These are phyloP conservation scores for Austroboletus niveus DNA, from an alignment of 1,284 basidiomycete species.

Conservation along the genomic window DNA sequence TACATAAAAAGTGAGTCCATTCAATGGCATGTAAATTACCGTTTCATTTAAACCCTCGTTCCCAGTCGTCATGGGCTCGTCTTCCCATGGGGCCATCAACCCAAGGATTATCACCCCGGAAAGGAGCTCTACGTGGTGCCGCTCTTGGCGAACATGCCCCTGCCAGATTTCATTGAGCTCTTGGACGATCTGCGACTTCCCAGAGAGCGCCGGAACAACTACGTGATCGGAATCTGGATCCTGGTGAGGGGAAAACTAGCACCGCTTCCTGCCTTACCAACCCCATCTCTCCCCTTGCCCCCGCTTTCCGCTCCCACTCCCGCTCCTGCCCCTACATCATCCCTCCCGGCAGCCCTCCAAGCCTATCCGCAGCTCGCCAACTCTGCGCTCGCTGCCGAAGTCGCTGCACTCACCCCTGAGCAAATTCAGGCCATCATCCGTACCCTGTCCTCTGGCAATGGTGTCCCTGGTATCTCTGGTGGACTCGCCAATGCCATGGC, in stretches of 20 bases:
- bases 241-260: slow-evolving; percentile 71
- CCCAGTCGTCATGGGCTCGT: slow-evolving; percentile 82
- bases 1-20: slow-evolving; percentile 68
- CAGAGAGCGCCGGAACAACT: slow-evolving; percentile 55
- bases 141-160: slow-evolving; percentile 59
- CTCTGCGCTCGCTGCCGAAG: slow-evolving; percentile 36
- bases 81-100: slow-evolving; percentile 78
- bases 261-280: slow-evolving; percentile 34
- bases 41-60: slow-evolving; percentile 9
- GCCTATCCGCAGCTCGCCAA: slow-evolving; percentile 35
- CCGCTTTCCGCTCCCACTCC: slow-evolving; percentile 5
- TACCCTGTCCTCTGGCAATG: slow-evolving; percentile 38
- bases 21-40: slow-evolving; percentile 1
- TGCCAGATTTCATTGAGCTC: slow-evolving; percentile 86
- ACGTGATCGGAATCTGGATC: slow-evolving; percentile 83
- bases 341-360: slow-evolving; percentile 28
- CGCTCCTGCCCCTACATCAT: neutral
- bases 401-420: slow-evolving; percentile 58
- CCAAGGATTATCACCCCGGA: slow-evolving; percentile 72
- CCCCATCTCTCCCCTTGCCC: slow-evolving; percentile 17
- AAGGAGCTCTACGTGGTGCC: slow-evolving; percentile 90
- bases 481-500: slow-evolving; percentile 32
- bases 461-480: slow-evolving; percentile 27
- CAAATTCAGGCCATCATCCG: slow-evolving; percentile 58
- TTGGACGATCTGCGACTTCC: slow-evolving; percentile 79